Evolutionary conservation across 1,284 basidiomycete genomes (phyloP).

Genomic region (Ustilago shanxiensis): DNA sequence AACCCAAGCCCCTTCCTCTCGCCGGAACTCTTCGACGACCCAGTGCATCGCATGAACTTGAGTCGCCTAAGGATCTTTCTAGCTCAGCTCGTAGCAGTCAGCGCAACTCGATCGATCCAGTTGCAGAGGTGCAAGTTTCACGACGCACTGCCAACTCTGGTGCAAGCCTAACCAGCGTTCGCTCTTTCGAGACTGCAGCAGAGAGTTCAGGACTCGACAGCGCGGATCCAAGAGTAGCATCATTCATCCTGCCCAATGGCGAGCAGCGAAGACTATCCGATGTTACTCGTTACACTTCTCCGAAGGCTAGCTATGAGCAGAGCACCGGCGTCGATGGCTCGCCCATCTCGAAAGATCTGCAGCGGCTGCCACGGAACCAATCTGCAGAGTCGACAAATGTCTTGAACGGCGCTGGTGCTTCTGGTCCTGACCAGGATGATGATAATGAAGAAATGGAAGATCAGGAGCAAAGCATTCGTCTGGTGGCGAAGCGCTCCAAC

Average conservation of each 20-base stretch:
- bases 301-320: constrained; percentile 4
- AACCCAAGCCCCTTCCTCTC: constrained; percentile 5
- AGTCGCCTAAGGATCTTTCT: constrained; percentile 17
- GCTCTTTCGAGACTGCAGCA: constrained; percentile 57
- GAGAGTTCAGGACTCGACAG: constrained; percentile 36
- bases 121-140: constrained; percentile 6
- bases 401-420: background rate
- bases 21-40: background rate
- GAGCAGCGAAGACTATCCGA: constrained; percentile 9
- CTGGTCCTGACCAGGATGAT: background rate
- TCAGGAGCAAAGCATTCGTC: constrained; percentile 51
- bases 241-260: constrained; percentile 11
- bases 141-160: constrained; percentile 40
- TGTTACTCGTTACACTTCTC: background rate
- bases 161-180: constrained; percentile 40
- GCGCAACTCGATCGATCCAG: constrained; percentile 28
- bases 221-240: constrained; percentile 21
- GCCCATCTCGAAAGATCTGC: background rate
- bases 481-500: constrained; percentile 40
- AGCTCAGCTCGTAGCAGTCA: constrained; percentile 31
- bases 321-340: background rate
- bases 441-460: background rate
- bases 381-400: background rate
- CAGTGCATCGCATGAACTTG: background rate
- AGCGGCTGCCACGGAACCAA: background rate